Base-by-base conservation (phyloP, 306 rosid species). In the Albizia julibrissin region DNA sequence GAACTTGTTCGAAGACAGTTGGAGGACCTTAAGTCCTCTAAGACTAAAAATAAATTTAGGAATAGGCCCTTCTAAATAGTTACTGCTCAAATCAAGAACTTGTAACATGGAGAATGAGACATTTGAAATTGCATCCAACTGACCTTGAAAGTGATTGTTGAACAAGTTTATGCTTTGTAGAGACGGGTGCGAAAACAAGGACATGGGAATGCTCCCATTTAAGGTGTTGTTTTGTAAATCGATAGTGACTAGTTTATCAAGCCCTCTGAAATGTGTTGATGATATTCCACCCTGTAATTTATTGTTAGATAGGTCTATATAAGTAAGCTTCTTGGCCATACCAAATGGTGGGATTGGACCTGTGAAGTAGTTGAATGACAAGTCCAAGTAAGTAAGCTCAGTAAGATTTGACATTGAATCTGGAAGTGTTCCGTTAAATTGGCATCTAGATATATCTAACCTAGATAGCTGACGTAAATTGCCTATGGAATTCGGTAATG, bases 1-100 rank as follows among this genome's bases (percentile, higher is more conserved):
- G 47, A 89, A 84, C 52, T 89, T 91, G 91, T 91, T 91, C 0
- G 65, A 81, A 16, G 92, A 39, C 5, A 91, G 76, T 16, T 12
- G 12, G 44, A 89, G 89, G 33, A 22, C 12, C 0, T 1, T 59
- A 0, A 89, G 91, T 6, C 16, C 44, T 0, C 0, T 21, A 16
- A 93, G 79, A 5, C 72, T 1, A 15, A 81, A 85, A 69, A 88
- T 22, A 9, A 73, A 78, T 29, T 0, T 0, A 0, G 90, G 92
- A 75, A 93, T 66, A 0, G 75, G 50, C 0, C 97, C 94, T 80
- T 40, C 75, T 34, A 91, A 47, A 0, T 39, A n/a, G 70, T 92
- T 92, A 29, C 79, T 16, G 3, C 86, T 72, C 80, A 93, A 81
- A 79, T 85, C 92, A 31, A 91, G 81, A 0, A 8, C 71, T 24